Conservation (phyloP, 2,329 filamentous ascomycete genomes). For the Colletotrichum costaricense region DNA sequence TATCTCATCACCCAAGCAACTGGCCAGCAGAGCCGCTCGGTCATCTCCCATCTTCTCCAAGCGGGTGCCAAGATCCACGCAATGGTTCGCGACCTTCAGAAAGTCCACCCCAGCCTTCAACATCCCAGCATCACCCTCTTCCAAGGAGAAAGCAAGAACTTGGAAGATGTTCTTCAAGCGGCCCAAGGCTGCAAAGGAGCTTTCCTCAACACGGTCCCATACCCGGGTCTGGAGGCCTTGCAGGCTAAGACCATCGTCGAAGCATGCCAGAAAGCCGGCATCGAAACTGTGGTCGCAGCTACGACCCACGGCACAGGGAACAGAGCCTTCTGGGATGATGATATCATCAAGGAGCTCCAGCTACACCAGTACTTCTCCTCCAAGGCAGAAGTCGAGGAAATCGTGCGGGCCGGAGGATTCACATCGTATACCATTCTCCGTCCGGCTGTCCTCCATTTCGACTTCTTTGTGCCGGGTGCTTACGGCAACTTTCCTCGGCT, state of each 20-base stretch:
- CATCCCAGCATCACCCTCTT: conserved; percentile 46
- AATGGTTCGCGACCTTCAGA: conserved; percentile 48
- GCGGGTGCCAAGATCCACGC: conserved; percentile 49
- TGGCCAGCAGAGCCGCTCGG: conserved; percentile 45
- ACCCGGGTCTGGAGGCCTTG: conserved; percentile 41
- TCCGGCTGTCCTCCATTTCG: conserved; percentile 43
- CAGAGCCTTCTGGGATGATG: conserved; percentile 41
- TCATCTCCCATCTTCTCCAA: conserved; percentile 46
- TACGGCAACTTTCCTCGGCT: conserved; percentile 44
- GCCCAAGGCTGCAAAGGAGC: conserved; percentile 47
- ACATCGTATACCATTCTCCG: conserved; percentile 48
- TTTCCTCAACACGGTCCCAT: conserved; percentile 43
- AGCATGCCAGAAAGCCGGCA: conserved; percentile 45
- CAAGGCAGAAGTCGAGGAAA: conserved; percentile 50
- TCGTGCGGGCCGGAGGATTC: conserved; percentile 43
- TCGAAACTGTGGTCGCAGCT: conserved; percentile 42
- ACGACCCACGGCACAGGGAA: conserved; percentile 40
- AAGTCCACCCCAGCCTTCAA: conserved; percentile 41
- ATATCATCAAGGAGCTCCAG: neutral
- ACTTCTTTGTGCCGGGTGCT: conserved; percentile 41
- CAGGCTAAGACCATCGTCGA: conserved; percentile 47
- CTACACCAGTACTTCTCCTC: conserved; percentile 48
- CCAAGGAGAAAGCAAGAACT: conserved; percentile 47
- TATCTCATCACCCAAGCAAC: conserved; percentile 50
- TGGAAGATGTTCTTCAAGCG: conserved; percentile 44